Conservation (phyloP, 2,329 filamentous ascomycete genomes). For the Botrytis paeoniae region DNA sequence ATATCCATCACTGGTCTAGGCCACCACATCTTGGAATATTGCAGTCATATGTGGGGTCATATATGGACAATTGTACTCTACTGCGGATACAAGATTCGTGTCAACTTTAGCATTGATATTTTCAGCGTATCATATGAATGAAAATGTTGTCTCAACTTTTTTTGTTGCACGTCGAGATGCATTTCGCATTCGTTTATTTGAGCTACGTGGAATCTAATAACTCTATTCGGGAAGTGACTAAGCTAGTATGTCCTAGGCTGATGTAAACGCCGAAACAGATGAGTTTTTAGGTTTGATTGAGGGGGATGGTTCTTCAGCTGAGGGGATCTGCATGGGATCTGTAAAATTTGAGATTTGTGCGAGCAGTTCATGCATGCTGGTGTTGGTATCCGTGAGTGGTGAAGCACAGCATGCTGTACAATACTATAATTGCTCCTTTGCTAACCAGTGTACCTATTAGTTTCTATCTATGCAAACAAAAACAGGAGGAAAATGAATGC, state of each 20-base stretch:
- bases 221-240: neutral
- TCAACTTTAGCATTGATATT: conserved; percentile 5
- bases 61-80: conserved; percentile 1
- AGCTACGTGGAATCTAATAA: conserved; percentile 1
- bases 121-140: conserved; percentile 12
- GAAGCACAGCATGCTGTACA: neutral
- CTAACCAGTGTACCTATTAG: neutral
- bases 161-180: conserved; percentile 19
- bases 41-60: conserved; percentile 12
- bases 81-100: conserved; percentile 9
- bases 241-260: conserved; percentile 2
- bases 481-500: neutral
- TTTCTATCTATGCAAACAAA: neutral
- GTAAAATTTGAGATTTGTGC: neutral
- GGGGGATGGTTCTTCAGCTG: neutral
- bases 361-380: neutral
- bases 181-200: conserved; percentile 20
- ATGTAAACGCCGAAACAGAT: neutral
- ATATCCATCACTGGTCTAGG: neutral
- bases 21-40: neutral
- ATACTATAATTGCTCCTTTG: neutral
- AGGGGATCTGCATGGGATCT: neutral
- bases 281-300: neutral
- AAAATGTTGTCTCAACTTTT: neutral
- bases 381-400: neutral